Conservation (phyloP, 805 yeast genomes). For the Saccharomycopsis fodiens region DNA sequence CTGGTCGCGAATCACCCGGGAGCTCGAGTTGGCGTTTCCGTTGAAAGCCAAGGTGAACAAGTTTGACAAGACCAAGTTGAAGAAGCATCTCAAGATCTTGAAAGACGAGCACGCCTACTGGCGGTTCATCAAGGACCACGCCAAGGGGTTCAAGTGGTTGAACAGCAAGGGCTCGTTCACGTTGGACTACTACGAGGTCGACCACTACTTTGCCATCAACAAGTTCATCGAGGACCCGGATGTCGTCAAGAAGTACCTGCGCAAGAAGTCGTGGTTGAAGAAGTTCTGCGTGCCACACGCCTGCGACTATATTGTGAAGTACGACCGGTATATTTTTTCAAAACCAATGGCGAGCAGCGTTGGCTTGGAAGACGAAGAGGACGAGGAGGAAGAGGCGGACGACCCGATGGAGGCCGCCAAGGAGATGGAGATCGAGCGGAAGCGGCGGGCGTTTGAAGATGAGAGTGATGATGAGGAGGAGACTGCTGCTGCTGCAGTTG, state of each 20-base stretch:
- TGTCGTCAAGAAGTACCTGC: conserved; percentile 10
- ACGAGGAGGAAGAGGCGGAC: conserved; percentile 5
- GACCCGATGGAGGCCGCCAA: neutral
- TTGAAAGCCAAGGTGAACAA: conserved; percentile 18
- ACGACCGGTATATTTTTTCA: conserved; percentile 7
- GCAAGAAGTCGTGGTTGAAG: conserved; percentile 17
- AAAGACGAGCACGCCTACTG: conserved; percentile 18
- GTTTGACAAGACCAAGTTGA: conserved; percentile 16
- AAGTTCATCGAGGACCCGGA: conserved; percentile 11
- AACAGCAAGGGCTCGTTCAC: conserved; percentile 14
- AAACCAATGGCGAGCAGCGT: conserved; percentile 1
- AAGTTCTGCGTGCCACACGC: conserved; percentile 18
- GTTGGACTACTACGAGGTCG: conserved; percentile 14
- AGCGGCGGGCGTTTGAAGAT: conserved; percentile 9
- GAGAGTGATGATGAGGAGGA: conserved; percentile 7
- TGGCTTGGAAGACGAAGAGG: conserved; percentile 3
- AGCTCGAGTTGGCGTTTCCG: conserved; percentile 17
- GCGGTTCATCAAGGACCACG: conserved; percentile 16
- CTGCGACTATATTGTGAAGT: conserved; percentile 13
- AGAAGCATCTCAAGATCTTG: conserved; percentile 17
- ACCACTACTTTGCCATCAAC: conserved; percentile 14
- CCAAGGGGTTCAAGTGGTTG: conserved; percentile 15
- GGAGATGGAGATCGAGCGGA: conserved; percentile 5
- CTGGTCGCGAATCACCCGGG: conserved; percentile 16
- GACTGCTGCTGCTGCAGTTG: neutral